phyloP scores from a whole-genome alignment of 2,329 filamentous ascomycete species.

The Coniochaeta sp. region DNA sequence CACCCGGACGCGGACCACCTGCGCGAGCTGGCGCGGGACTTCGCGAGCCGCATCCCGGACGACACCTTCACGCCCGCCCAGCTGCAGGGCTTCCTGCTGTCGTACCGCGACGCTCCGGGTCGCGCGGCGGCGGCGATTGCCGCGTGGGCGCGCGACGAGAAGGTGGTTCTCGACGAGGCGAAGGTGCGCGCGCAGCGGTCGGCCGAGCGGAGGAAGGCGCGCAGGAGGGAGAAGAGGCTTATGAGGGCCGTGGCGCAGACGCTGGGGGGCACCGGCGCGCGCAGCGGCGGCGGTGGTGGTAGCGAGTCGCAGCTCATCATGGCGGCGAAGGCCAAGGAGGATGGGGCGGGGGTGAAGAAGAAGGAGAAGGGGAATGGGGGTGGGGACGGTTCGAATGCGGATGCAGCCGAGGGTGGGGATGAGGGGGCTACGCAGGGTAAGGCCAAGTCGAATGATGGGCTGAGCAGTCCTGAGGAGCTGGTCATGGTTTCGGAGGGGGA shows the following conservation, averaged over 20 bases:
- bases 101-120: slow-evolving; percentile 30
- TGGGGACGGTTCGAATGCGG: neutral
- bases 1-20: slow-evolving; percentile 18
- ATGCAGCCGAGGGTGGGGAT: slow-evolving; percentile 11
- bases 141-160: slow-evolving; percentile 28
- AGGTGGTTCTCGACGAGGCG: slow-evolving; percentile 16
- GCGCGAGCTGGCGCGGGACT: slow-evolving; percentile 40
- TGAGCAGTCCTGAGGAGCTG: neutral
- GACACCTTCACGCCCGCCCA: slow-evolving; percentile 40
- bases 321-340: neutral
- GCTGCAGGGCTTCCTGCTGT: slow-evolving; percentile 40
- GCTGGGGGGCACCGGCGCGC: neutral
- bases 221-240: slow-evolving; percentile 4
- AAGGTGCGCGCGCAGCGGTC: slow-evolving; percentile 13
- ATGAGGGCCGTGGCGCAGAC: neutral
- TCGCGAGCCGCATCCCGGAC: slow-evolving; percentile 44
- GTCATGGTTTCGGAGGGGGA: neutral
- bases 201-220: slow-evolving; percentile 13
- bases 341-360: neutral
- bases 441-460: slow-evolving; percentile 6
- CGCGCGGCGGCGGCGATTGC: slow-evolving; percentile 25
- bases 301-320: neutral
- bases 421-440: slow-evolving; percentile 11
- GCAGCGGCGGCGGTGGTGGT: neutral
- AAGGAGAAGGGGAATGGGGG: neutral